These are phyloP conservation scores for Naganishia friedmannii DNA, from an alignment of 768 basidiomycete species.

Conservation along the genomic window DNA sequence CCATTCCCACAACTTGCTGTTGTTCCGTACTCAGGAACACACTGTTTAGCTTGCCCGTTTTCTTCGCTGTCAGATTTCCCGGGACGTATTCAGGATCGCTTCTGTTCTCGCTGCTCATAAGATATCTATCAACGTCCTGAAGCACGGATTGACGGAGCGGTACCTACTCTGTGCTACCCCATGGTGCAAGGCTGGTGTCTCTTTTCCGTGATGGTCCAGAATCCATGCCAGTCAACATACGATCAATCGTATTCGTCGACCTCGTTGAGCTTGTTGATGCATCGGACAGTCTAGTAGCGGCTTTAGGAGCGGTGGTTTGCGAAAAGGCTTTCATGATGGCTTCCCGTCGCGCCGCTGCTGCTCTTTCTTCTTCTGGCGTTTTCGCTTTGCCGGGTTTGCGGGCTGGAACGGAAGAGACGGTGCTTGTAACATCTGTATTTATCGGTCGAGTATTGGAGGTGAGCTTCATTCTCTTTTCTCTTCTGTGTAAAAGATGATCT, in stretches of 20 bases:
- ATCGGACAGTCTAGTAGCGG: constrained; percentile 2
- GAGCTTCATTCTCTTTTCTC: neutral
- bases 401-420: neutral
- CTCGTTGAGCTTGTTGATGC: constrained; percentile 16
- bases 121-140: neutral
- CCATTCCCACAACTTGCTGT: constrained; percentile 73
- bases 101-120: neutral
- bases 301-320: neutral
- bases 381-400: constrained; percentile 20
- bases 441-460: neutral
- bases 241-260: constrained; percentile 15
- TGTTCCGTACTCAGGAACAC: constrained; percentile 83
- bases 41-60: constrained; percentile 19
- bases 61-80: constrained; percentile 11
- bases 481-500: neutral
- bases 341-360: constrained; percentile 21
- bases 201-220: constrained; percentile 21
- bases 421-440: neutral
- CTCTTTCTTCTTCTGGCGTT: constrained; percentile 19
- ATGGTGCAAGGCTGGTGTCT: constrained; percentile 16
- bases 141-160: neutral
- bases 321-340: constrained; percentile 23
- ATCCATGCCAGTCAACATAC: constrained; percentile 13
- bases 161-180: constrained; percentile 11
- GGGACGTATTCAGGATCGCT: constrained; percentile 8